Evolutionary conservation across 2,329 filamentous ascomycete genomes (phyloP).

Genomic region (Truncatella angustata): DNA sequence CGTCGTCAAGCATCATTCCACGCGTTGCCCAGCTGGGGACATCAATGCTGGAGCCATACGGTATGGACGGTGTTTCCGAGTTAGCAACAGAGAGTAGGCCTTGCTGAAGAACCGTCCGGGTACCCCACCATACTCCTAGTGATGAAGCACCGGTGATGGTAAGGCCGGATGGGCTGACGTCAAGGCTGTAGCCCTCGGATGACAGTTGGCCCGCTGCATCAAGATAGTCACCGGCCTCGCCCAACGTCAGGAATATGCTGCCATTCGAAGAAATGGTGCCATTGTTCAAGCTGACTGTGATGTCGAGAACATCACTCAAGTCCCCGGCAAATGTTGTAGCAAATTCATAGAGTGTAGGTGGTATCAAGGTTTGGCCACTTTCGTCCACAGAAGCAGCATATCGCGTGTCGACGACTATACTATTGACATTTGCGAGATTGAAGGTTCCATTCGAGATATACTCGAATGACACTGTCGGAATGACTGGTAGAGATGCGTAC

Average conservation of each 20-base stretch:
- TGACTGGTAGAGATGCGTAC: slow-evolving; percentile 19
- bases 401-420: slow-evolving; percentile 42
- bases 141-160: slow-evolving; percentile 51
- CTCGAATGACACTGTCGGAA: slow-evolving; percentile 34
- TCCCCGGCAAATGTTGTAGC: slow-evolving; percentile 42
- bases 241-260: slow-evolving; percentile 46
- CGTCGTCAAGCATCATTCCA: slow-evolving; percentile 50
- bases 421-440: slow-evolving; percentile 23
- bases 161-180: slow-evolving; percentile 37
- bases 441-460: slow-evolving; percentile 23
- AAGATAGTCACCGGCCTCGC: slow-evolving; percentile 35
- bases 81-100: slow-evolving; percentile 30
- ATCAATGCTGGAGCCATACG: slow-evolving; percentile 43
- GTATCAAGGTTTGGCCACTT: slow-evolving; percentile 48
- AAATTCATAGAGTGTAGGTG: slow-evolving; percentile 47
- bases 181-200: slow-evolving; percentile 48
- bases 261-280: slow-evolving; percentile 17
- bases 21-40: slow-evolving; percentile 48
- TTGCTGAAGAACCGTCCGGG: slow-evolving; percentile 52
- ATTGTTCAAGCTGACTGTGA: slow-evolving; percentile 26
- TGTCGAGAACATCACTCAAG: slow-evolving; percentile 24
- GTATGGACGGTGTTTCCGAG: slow-evolving; percentile 32
- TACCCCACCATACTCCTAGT: slow-evolving; percentile 58
- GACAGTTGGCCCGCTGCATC: slow-evolving; percentile 45
- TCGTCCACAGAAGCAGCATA: slow-evolving; percentile 40